These are phyloP conservation scores for Marasmius sp. DNA, from an alignment of 1,284 basidiomycete species.

Conservation along the genomic window DNA sequence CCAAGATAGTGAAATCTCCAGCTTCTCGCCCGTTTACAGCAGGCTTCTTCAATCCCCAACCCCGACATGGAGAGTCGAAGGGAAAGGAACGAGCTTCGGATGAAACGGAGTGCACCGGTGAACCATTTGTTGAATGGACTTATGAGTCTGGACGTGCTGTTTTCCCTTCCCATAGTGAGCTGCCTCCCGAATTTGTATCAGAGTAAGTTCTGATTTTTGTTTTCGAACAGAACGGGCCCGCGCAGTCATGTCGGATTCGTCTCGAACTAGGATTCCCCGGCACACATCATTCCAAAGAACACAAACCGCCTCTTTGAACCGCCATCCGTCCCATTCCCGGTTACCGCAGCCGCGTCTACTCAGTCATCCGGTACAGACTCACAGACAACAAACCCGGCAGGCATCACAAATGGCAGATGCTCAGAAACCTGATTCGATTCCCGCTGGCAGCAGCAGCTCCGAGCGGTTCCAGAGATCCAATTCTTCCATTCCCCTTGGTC, in stretches of 20 bases:
- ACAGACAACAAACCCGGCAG: slow-evolving; percentile 22
- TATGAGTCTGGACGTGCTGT: slow-evolving; percentile 26
- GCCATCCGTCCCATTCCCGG: slow-evolving; percentile 5
- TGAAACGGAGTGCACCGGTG: slow-evolving; percentile 14
- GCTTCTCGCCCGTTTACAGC: background rate
- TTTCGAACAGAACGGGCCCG: slow-evolving; percentile 23
- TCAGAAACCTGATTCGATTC: background rate
- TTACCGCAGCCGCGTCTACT: slow-evolving; percentile 1
- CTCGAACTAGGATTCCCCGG: background rate
- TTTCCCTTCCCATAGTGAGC: slow-evolving; percentile 24
- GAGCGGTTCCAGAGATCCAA: background rate
- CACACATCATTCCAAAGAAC: slow-evolving; percentile 3
- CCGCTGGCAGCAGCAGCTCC: background rate
- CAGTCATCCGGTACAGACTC: background rate
- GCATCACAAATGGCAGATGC: slow-evolving; percentile 18
- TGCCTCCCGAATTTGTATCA: background rate
- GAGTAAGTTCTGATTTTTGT: background rate
- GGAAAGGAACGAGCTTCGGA: slow-evolving; percentile 49
- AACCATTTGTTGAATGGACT: slow-evolving; percentile 39
- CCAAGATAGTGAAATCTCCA: slow-evolving; percentile 22
- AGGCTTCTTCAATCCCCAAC: slow-evolving; percentile 55
- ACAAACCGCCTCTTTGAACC: slow-evolving; percentile 19
- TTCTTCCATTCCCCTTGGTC: background rate
- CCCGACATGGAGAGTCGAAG: slow-evolving; percentile 37
- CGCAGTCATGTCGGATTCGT: slow-evolving; percentile 32